These are phyloP conservation scores for Papiliotrema nemorosa DNA, from an alignment of 1,284 basidiomycete genomes.

Conservation along the genomic window DNA sequence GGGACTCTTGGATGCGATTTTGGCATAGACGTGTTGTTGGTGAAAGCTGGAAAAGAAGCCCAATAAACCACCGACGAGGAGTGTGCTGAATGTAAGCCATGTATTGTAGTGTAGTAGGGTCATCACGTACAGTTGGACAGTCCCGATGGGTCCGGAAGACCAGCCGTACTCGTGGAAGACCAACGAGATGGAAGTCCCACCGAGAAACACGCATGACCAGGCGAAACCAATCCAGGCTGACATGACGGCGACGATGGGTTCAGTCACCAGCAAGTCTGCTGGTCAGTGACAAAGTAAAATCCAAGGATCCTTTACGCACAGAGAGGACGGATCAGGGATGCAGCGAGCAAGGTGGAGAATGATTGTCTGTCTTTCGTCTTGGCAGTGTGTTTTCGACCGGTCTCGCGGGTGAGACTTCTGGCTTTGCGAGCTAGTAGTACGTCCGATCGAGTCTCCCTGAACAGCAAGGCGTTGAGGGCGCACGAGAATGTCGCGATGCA, in stretches of 20 bases:
- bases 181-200: slow-evolving; percentile 28
- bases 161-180: slow-evolving; percentile 42
- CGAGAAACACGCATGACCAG: slow-evolving; percentile 45
- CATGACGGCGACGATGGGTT: slow-evolving; percentile 51
- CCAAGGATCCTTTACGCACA: slow-evolving; percentile 34
- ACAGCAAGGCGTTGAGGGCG: background rate
- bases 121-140: slow-evolving; percentile 31
- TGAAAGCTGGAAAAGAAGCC: slow-evolving; percentile 64
- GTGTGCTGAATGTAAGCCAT: slow-evolving; percentile 16
- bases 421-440: background rate
- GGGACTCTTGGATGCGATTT: slow-evolving; percentile 21
- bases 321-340: slow-evolving; percentile 39
- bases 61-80: slow-evolving; percentile 61
- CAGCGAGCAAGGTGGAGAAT: slow-evolving; percentile 36
- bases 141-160: slow-evolving; percentile 28
- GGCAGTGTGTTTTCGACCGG: background rate
- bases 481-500: slow-evolving; percentile 10
- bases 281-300: background rate
- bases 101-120: background rate
- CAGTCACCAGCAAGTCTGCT: slow-evolving; percentile 49
- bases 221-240: slow-evolving; percentile 51
- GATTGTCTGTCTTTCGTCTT: background rate
- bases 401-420: background rate
- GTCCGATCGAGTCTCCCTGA: background rate
- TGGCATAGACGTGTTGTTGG: slow-evolving; percentile 35